These are phyloP conservation scores for Aspergillus aculeatinus DNA, from an alignment of 2,329 filamentous ascomycete genomes.

Conservation along the genomic window DNA sequence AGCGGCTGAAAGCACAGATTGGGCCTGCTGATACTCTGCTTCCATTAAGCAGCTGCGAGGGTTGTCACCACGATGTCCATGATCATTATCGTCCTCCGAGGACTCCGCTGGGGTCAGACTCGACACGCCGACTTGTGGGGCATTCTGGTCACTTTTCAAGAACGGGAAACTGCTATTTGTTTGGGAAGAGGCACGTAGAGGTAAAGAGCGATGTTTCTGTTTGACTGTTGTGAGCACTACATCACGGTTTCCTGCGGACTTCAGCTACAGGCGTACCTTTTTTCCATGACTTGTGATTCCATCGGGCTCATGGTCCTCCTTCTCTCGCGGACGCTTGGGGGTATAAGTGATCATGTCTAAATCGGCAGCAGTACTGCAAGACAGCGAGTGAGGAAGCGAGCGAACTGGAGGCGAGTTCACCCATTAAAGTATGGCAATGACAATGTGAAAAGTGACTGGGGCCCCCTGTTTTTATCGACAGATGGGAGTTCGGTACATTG, in stretches of 20 bases:
- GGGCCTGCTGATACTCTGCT: constrained; percentile 5
- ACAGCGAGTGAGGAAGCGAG: neutral
- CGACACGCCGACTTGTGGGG: constrained; percentile 21
- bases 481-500: neutral
- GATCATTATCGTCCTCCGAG: constrained; percentile 38
- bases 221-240: constrained; percentile 11
- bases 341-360: constrained; percentile 24
- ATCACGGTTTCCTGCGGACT: neutral
- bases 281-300: constrained; percentile 35
- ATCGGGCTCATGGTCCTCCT: constrained; percentile 63
- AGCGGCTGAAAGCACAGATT: constrained; percentile 6
- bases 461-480: neutral
- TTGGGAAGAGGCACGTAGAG: constrained; percentile 29
- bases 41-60: neutral
- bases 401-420: neutral
- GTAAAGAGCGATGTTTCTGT: constrained; percentile 36
- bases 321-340: constrained; percentile 29
- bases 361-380: neutral
- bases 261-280: constrained; percentile 24
- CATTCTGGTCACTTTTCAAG: constrained; percentile 18
- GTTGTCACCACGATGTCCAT: constrained; percentile 15
- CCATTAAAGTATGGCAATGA: neutral
- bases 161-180: constrained; percentile 20
- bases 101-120: constrained; percentile 39
- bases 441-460: neutral